Conservation (phyloP, 2,329 filamentous ascomycete species). For the Colletotrichum sp. region DNA sequence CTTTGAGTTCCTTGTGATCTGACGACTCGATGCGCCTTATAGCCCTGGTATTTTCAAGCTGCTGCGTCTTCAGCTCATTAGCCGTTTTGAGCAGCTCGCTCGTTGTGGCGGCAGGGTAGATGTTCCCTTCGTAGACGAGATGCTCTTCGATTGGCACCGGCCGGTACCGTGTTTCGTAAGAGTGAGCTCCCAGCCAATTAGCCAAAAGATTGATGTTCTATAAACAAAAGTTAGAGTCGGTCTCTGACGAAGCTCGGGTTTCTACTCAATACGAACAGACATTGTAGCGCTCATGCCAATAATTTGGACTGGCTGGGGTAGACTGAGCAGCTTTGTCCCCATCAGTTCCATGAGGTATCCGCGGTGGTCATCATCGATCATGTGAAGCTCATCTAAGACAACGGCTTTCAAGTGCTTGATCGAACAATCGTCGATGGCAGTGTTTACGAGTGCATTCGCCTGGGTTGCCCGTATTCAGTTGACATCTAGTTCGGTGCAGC, state of each 20-base stretch:
- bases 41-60: conserved; percentile 41
- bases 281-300: conserved; percentile 83
- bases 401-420: conserved; percentile 69
- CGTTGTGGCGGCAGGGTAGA: conserved; percentile 68
- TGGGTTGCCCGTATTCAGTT: conserved; percentile 32
- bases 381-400: conserved; percentile 81
- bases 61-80: conserved; percentile 48
- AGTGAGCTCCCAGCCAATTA: conserved; percentile 72
- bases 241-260: background rate
- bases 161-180: conserved; percentile 74
- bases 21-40: conserved; percentile 60
- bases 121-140: conserved; percentile 71
- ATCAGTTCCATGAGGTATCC: conserved; percentile 79
- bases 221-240: background rate
- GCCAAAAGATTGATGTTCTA: conserved; percentile 75
- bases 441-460: conserved; percentile 78
- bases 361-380: conserved; percentile 78
- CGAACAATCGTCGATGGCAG: conserved; percentile 73
- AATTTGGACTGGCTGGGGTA: conserved; percentile 72
- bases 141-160: conserved; percentile 80
- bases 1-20: conserved; percentile 63
- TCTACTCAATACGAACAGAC: conserved; percentile 52
- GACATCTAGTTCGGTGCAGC: background rate
- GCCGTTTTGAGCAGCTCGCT: conserved; percentile 63
- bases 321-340: conserved; percentile 73